Evolutionary conservation across 805 yeast genomes (phyloP).

Genomic region (Yamadazyma takamatsuzukensis): DNA sequence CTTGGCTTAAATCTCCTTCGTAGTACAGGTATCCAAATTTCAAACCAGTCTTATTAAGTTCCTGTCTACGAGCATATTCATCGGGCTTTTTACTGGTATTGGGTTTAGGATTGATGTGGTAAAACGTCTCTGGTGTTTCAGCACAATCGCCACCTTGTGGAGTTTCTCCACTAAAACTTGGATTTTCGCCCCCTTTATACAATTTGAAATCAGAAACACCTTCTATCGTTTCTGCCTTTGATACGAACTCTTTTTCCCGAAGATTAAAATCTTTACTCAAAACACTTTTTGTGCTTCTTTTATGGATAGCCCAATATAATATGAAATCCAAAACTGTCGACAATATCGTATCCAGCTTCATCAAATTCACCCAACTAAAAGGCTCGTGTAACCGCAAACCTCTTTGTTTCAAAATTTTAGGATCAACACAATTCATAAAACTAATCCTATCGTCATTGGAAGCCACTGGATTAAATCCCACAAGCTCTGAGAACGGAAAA

Average conservation of each 20-base stretch:
- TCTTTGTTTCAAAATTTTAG: not conserved
- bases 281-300: not conserved
- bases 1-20: constrained; percentile 30
- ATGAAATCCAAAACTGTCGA: not conserved
- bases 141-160: not conserved
- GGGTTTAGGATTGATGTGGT: constrained; percentile 1
- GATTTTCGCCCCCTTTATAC: not conserved
- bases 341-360: constrained; percentile 2
- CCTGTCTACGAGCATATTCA: constrained; percentile 16
- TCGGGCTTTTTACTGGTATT: not conserved
- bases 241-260: constrained; percentile 2
- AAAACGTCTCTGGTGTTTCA: not conserved
- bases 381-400: constrained; percentile 7
- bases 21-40: constrained; percentile 25
- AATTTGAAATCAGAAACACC: constrained; percentile 4
- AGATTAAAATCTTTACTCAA: not conserved
- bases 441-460: constrained; percentile 1
- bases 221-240: constrained; percentile 2
- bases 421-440: not conserved
- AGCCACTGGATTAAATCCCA: constrained; percentile 7
- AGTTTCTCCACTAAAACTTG: not conserved
- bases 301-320: not conserved
- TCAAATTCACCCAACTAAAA: constrained; percentile 6
- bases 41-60: no score
- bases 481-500: constrained; percentile 1